These are phyloP conservation scores for Puccinia coronata DNA, from an alignment of 1,284 basidiomycete genomes.

Conservation along the genomic window DNA sequence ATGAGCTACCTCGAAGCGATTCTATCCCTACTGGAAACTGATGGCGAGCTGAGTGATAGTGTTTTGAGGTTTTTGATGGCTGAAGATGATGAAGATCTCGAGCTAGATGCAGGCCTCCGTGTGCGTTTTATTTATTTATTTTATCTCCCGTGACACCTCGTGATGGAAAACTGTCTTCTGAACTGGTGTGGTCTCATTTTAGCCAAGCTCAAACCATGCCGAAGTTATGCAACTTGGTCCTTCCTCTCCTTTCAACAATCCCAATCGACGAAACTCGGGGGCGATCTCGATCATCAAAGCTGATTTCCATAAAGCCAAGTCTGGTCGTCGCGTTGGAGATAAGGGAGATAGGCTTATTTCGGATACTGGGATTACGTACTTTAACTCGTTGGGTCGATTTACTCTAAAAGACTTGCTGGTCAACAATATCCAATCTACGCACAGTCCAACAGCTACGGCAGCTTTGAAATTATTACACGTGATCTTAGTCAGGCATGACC, in stretches of 20 bases:
- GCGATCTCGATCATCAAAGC: conserved; percentile 80
- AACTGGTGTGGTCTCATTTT: not conserved
- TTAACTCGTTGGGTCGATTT: conserved; percentile 80
- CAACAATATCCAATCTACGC: conserved; percentile 72
- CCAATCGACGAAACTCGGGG: conserved; percentile 71
- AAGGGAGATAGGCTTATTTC: conserved; percentile 63
- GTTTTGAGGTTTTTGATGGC: conserved; percentile 76
- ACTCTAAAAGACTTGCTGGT: conserved; percentile 83
- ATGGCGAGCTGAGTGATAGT: conserved; percentile 68
- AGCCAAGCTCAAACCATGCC: conserved; percentile 1
- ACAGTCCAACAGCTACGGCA: conserved; percentile 69
- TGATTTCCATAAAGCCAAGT: conserved; percentile 58
- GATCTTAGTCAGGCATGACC: conserved; percentile 71
- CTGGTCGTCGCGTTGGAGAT: not conserved
- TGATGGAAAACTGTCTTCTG: not conserved
- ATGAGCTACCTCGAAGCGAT: conserved; percentile 94
- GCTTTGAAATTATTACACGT: conserved; percentile 77
- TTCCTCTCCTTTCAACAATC: conserved; percentile 37
- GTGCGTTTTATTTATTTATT: conserved; percentile 55
- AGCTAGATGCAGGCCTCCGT: conserved; percentile 57
- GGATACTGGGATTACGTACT: conserved; percentile 69
- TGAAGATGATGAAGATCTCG: conserved; percentile 72
- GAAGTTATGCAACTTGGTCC: conserved; percentile 15
- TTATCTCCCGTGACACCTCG: no score
- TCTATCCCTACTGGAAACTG: conserved; percentile 72